Evolutionary conservation across 2,329 filamentous ascomycete genomes (phyloP).

Genomic region (Nemania sp.): DNA sequence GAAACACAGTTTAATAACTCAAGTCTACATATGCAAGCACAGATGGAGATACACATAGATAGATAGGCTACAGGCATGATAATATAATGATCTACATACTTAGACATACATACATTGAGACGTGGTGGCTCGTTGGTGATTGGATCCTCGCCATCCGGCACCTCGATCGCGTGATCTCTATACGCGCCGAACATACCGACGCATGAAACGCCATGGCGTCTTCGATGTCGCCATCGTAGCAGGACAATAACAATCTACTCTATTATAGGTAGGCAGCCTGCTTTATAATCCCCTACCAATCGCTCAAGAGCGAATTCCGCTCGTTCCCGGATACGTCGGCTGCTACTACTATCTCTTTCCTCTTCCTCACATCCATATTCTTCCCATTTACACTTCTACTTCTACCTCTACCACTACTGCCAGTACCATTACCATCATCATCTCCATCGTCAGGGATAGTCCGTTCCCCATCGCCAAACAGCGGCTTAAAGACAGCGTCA

Average conservation of each 20-base stretch:
- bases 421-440: no score
- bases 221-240: not conserved
- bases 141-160: constrained; percentile 21
- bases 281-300: constrained; percentile 31
- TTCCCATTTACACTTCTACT: not conserved
- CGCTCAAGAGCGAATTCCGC: constrained; percentile 30
- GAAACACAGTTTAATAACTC: no score
- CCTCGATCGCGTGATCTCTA: constrained; percentile 23
- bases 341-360: no score
- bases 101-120: constrained; percentile 25
- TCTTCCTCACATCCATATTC: constrained; percentile 20
- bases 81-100: no score
- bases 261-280: no score
- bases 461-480: constrained; percentile 87
- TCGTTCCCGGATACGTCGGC: no score
- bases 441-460: constrained; percentile 43
- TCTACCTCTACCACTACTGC: no score
- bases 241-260: no score
- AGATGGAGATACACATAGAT: no score
- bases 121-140: not conserved
- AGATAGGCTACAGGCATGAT: no score
- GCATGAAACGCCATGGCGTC: constrained; percentile 6
- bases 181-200: not conserved
- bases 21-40: no score
- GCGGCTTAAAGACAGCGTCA: constrained; percentile 62